Percentiles rank a stretch among this genome's conserved stretches.
These are phyloP conservation scores for Claviceps citrina DNA, from an alignment of 2,329 filamentous ascomycete genomes.

Conservation along the genomic window DNA sequence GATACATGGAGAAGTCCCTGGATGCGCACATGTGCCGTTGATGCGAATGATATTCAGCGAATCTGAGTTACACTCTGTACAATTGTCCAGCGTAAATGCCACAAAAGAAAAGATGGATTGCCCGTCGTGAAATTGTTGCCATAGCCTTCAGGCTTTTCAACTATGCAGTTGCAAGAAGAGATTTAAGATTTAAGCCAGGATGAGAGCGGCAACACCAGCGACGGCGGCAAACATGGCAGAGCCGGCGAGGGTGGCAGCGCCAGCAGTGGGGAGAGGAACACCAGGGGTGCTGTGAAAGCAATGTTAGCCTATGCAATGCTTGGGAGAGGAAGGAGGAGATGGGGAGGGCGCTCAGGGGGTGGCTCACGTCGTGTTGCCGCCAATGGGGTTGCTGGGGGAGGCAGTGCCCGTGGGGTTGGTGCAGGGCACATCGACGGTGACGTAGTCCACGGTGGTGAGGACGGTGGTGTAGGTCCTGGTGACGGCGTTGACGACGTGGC, in stretches of 20 bases:
- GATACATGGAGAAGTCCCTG: conserved; percentile 8
- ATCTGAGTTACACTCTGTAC: conserved; percentile 16
- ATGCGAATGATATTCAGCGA: conserved; percentile 8
- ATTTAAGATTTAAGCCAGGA: conserved; percentile 41
- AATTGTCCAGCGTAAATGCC: conserved; percentile 14
- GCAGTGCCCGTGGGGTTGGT: conserved; percentile 20
- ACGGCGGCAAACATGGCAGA: conserved; percentile 38
- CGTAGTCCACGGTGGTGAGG: conserved; percentile 38
- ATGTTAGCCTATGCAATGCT: not conserved
- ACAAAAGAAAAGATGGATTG: conserved; percentile 8
- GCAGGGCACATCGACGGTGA: conserved; percentile 31
- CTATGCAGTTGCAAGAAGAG: conserved; percentile 20
- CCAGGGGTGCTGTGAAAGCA: conserved; percentile 12
- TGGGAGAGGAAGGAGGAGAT: too few relatives aligned
- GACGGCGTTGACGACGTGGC: conserved; percentile 33
- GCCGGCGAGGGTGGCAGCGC: conserved; percentile 37
- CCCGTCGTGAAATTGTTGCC: conserved; percentile 21
- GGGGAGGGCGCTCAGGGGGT: not conserved
- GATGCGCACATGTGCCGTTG: conserved; percentile 10
- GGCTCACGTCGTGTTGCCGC: conserved; percentile 16
- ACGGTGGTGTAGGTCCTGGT: conserved; percentile 42
- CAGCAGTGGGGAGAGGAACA: conserved; percentile 29
- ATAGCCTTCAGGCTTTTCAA: conserved; percentile 26
- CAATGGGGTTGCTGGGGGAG: conserved; percentile 25
- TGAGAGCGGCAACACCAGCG: conserved; percentile 37